Base-by-base conservation (phyloP, 495 filamentous ascomycete species). In the Mycothermus thermophilus region DNA sequence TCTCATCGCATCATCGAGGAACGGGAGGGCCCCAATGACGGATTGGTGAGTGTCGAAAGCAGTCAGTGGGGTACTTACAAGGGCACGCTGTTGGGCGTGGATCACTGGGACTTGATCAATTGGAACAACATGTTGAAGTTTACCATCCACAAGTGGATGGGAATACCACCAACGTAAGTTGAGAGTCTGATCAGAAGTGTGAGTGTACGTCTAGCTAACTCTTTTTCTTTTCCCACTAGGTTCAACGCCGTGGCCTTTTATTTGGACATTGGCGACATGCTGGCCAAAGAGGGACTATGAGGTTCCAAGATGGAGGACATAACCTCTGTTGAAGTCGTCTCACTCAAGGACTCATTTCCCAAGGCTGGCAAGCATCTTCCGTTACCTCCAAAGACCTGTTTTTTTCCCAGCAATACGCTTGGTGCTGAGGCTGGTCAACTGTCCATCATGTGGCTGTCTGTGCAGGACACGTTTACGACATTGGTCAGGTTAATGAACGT, bases 221-320 rank as follows among this genome's bases (percentile, higher is more conserved):
- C 37, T 1, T 5, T 32, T n/a, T 8, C 14, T 26, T 28, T 6
- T 15, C 40, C 37, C 8, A 33, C 35, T 52, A 92, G 82, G 20
- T 94, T 96, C 62, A 96, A 96, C 49, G 88, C 87, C 3, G 78
- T 95, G 44, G 87, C 88, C 0, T 93, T 96, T 48, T 96, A 96
- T 50, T 72, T 93, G 19, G 80, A 80, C 46, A 90, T 95, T 54
- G 77, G 78, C 55, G 80, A 85, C 51, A 87, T 83, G 80, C 64
- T 87, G 11, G 77, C 81, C 1, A 77, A 78, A 36, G 77, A 84
- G 43, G 77, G 71, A 4, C 51, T 80, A 22, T 83, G 34, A 26
- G 11, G 14, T 17, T 5, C 9, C 3, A 27, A 4, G 25, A 12
- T 27, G 10, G 3, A 27, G 4, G 25, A 12, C 11, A 4, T 4